Evolutionary conservation across 306 rosid genomes (phyloP).

Genomic region (Trifolium fragiferum): DNA sequence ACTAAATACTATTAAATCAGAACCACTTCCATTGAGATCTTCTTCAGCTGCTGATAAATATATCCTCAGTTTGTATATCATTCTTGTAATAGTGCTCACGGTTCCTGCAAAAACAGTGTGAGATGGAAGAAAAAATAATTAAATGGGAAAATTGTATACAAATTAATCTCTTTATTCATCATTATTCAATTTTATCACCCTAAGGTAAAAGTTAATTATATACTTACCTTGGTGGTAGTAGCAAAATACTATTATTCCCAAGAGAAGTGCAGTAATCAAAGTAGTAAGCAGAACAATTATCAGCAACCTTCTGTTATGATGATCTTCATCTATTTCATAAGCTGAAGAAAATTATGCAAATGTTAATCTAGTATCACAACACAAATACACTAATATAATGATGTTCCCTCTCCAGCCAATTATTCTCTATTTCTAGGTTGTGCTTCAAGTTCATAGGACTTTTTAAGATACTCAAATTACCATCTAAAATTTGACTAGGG

Average conservation of each 20-base stretch:
- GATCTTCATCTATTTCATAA: slow-evolving; percentile 36
- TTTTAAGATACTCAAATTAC: neutral
- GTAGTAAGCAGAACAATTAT: slow-evolving; percentile 41
- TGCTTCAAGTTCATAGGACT: neutral
- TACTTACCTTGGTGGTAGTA: slow-evolving; percentile 39
- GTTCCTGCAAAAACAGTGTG: slow-evolving; percentile 26
- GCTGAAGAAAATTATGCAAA: slow-evolving; percentile 34
- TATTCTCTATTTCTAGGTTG: neutral
- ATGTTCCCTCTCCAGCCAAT: neutral
- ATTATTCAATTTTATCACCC: neutral
- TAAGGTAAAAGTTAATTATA: neutral
- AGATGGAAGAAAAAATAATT: neutral
- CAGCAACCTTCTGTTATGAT: slow-evolving; percentile 39
- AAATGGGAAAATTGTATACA: neutral
- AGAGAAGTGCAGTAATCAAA: slow-evolving; percentile 22
- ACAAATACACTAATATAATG: neutral
- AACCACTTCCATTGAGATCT: slow-evolving; percentile 25
- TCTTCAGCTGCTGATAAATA: slow-evolving; percentile 35
- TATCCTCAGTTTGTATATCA: slow-evolving; percentile 30
- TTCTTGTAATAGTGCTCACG: slow-evolving; percentile 7
- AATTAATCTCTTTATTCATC: slow-evolving; percentile 4
- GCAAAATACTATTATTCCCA: slow-evolving; percentile 31
- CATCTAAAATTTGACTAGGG: neutral
- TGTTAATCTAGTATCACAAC: neutral
- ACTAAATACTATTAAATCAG: slow-evolving; percentile 43